phyloP scores from a whole-genome alignment of 2,329 filamentous ascomycete species.

The Zasmidium citrigriseum region DNA sequence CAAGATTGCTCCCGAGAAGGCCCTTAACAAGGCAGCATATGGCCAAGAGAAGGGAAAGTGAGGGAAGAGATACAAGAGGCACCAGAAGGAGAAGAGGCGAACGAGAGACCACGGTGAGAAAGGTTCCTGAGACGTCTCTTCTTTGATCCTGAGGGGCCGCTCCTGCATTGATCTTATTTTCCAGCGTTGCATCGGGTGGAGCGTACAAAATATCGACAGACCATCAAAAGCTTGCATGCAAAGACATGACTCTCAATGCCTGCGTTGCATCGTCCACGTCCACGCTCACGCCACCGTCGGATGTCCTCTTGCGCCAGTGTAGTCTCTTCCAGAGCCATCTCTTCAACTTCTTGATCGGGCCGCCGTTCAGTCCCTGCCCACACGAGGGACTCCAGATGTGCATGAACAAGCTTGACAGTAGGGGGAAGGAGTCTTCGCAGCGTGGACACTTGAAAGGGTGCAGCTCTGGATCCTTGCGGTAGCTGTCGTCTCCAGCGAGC shows the following conservation, averaged over 20 bases:
- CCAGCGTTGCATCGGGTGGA: background rate
- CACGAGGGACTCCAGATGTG: conserved; percentile 12
- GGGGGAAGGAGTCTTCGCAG: conserved; percentile 4
- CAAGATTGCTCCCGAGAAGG: conserved; percentile 22
- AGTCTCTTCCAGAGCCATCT: conserved; percentile 12
- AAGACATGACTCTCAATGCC: background rate
- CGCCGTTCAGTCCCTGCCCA: conserved; percentile 7
- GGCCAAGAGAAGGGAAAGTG: conserved; percentile 39
- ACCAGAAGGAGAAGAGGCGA: conserved; percentile 4
- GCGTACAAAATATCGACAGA: background rate
- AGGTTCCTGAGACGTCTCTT: background rate
- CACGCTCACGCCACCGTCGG: background rate
- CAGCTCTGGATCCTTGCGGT: background rate
- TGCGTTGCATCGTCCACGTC: background rate
- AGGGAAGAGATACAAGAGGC: conserved; percentile 2
- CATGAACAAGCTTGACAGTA: conserved; percentile 10
- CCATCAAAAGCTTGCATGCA: background rate
- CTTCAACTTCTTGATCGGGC: conserved; percentile 11
- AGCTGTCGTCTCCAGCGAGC: conserved; percentile 3
- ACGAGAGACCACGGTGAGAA: background rate
- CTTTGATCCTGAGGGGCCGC: background rate
- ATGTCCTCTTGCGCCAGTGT: background rate
- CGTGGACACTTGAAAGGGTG: conserved; percentile 11
- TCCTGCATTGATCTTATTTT: background rate
- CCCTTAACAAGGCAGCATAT: conserved; percentile 34